phyloP scores from a whole-genome alignment of 179 eudicot genomes.

The Silene vulgaris region DNA sequence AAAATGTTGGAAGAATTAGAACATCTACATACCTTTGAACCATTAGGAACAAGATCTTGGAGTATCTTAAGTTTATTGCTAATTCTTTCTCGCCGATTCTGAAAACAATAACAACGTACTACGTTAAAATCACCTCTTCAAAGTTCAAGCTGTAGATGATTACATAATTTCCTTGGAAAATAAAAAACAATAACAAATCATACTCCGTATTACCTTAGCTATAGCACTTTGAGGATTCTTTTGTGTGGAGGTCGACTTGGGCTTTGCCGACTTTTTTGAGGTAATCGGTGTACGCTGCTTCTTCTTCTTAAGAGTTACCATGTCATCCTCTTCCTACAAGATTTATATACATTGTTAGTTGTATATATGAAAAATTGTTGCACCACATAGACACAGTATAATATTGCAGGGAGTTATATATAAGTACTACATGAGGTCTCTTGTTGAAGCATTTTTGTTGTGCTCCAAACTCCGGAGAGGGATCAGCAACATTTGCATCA shows the following conservation, averaged over 20 bases:
- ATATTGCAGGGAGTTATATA: background rate
- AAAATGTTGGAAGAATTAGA: background rate
- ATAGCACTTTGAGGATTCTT: slow-evolving; percentile 94
- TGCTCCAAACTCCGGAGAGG: slow-evolving; percentile 31
- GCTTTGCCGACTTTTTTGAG: slow-evolving; percentile 45
- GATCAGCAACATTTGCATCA: slow-evolving; percentile 24
- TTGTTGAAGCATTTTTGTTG: slow-evolving; percentile 51
- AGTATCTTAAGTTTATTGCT: slow-evolving; percentile 80
- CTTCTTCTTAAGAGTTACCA: slow-evolving; percentile 49
- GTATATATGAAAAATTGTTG: no score
- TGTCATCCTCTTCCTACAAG: slow-evolving; percentile 60
- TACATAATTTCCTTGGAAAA: no score
- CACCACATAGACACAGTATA: no score
- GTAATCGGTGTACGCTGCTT: slow-evolving; percentile 42
- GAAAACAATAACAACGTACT: slow-evolving; percentile 15
- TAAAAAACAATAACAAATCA: background rate
- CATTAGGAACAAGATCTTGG: slow-evolving; percentile 92
- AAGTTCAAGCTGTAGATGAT: no score
- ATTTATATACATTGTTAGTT: no score
- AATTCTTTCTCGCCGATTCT: slow-evolving; percentile 92
- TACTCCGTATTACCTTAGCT: slow-evolving; percentile 56
- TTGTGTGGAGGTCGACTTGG: slow-evolving; percentile 39
- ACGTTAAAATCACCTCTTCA: no score
- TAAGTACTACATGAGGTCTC: slow-evolving; percentile 52
- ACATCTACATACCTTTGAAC: slow-evolving; percentile 55